Evolutionary conservation across 1,139 yeast genomes (phyloP).

Genomic region (Diutina sp.): DNA sequence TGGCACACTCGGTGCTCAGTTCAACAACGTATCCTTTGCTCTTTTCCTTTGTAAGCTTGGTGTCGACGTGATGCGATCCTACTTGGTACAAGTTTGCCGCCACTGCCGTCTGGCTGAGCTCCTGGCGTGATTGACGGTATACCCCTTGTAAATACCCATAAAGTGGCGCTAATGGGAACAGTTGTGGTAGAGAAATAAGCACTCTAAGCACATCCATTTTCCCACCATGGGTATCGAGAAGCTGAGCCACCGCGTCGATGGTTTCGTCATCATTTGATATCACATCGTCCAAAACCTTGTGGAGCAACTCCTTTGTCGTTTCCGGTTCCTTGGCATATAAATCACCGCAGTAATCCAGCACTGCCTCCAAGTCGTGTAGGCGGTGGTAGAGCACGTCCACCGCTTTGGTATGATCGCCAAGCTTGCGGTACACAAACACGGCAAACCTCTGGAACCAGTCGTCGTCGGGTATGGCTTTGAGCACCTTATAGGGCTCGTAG

Average conservation of each 20-base stretch:
- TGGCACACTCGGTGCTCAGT: background rate
- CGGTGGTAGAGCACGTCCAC: constrained; percentile 50
- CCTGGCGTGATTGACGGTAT: background rate
- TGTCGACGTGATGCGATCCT: background rate
- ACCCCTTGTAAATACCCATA: background rate
- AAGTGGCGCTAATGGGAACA: background rate
- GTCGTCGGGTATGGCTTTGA: constrained; percentile 25
- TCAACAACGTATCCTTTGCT: background rate
- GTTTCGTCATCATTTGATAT: background rate
- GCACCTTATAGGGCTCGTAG: constrained; percentile 36
- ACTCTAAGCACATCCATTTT: background rate
- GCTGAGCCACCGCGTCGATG: background rate
- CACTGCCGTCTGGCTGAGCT: background rate
- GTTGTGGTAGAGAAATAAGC: background rate
- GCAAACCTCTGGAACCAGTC: constrained; percentile 29
- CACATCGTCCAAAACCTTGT: background rate
- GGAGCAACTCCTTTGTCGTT: background rate
- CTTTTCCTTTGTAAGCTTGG: background rate
- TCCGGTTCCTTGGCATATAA: constrained; percentile 18
- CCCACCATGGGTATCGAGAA: background rate
- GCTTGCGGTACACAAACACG: constrained; percentile 44
- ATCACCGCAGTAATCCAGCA: constrained; percentile 49
- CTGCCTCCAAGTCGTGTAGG: constrained; percentile 41
- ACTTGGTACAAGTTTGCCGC: background rate
- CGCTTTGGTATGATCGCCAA: constrained; percentile 54